phyloP scores from a whole-genome alignment of 2,329 filamentous ascomycete species.

The Ophiostoma novo-ulmi region DNA sequence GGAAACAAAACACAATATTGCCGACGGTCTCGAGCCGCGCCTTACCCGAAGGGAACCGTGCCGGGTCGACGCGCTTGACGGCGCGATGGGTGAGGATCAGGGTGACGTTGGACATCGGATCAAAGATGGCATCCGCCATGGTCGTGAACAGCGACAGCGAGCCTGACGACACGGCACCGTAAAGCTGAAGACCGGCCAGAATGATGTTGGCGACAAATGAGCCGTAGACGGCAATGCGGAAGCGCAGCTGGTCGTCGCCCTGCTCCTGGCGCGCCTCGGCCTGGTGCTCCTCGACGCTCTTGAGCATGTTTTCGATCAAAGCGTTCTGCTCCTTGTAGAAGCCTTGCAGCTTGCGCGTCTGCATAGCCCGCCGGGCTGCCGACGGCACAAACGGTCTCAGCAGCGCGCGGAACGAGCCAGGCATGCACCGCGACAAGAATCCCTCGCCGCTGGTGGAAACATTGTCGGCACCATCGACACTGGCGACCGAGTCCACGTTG shows the following conservation, averaged over 20 bases:
- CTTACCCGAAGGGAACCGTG: constrained; percentile 85
- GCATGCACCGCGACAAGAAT: constrained; percentile 9
- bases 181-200: constrained; percentile 77
- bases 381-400: constrained; percentile 31
- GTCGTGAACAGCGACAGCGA: constrained; percentile 97
- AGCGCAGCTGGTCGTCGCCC: constrained; percentile 73
- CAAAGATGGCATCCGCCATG: constrained; percentile 93
- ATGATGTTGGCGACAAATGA: constrained; percentile 75
- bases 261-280: constrained; percentile 74
- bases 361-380: constrained; percentile 34
- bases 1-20: constrained; percentile 92
- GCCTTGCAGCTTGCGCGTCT: constrained; percentile 51
- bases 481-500: not conserved
- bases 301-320: constrained; percentile 85
- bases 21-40: constrained; percentile 91
- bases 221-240: constrained; percentile 60
- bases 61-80: constrained; percentile 77
- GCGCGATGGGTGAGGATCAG: constrained; percentile 83
- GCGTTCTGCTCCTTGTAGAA: constrained; percentile 93
- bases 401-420: constrained; percentile 30
- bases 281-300: constrained; percentile 86
- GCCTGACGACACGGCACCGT: constrained; percentile 77
- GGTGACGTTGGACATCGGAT: constrained; percentile 82
- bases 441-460: not conserved
- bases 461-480: not conserved